phyloP scores from a whole-genome alignment of 345 rosid genomes.

The Camelina laxa region DNA sequence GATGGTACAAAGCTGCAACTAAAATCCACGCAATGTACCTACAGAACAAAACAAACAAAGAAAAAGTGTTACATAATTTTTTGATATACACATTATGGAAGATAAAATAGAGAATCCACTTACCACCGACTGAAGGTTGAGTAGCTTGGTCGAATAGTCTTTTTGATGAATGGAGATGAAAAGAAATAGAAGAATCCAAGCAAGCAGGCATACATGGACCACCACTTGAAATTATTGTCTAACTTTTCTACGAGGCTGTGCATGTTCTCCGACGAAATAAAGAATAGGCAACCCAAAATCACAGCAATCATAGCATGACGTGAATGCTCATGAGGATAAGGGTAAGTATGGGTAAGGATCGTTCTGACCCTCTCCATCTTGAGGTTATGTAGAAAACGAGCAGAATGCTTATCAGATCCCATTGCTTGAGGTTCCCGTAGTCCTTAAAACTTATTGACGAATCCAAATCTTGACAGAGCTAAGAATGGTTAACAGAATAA shows the following conservation, averaged over 20 bases:
- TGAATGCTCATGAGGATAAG: constrained; percentile 95
- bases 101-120: constrained; percentile 35
- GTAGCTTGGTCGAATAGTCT: constrained; percentile 88
- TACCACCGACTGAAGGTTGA: constrained; percentile 91
- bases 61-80: neutral
- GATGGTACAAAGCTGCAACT: constrained; percentile 91
- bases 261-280: constrained; percentile 90
- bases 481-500: constrained; percentile 10
- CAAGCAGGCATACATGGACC: constrained; percentile 97
- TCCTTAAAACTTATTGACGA: neutral
- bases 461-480: neutral
- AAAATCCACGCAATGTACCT: constrained; percentile 97
- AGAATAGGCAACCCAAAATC: constrained; percentile 78
- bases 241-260: constrained; percentile 84
- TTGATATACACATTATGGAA: neutral
- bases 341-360: constrained; percentile 70
- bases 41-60: constrained; percentile 28
- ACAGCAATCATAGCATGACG: constrained; percentile 92
- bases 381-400: constrained; percentile 57
- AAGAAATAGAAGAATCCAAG: constrained; percentile 96
- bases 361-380: constrained; percentile 87
- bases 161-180: constrained; percentile 86
- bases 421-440: constrained; percentile 36
- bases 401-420: constrained; percentile 61
- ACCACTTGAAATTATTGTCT: constrained; percentile 67